A percentile compares a stretch with the other conserved stretches of the same genome.
These are phyloP conservation scores for Rhizopus stolonifer DNA, from an alignment of 371 early-diverging fungal genomes.

Conservation along the genomic window DNA sequence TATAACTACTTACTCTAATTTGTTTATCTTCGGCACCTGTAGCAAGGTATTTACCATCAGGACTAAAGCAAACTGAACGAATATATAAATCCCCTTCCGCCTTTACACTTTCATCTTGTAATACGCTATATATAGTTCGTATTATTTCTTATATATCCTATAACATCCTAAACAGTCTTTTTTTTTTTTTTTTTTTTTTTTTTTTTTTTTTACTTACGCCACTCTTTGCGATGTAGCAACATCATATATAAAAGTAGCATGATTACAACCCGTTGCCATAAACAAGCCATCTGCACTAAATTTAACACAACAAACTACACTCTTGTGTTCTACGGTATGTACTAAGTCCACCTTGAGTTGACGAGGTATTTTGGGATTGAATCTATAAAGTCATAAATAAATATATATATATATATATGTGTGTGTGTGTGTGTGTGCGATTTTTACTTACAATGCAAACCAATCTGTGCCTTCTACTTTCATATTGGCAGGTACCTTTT, in stretches of 20 bases:
- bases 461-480: slow-evolving; percentile 90
- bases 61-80: slow-evolving; percentile 95
- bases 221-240: slow-evolving; percentile 71
- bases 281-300: slow-evolving; percentile 91
- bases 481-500: slow-evolving; percentile 75
- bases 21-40: slow-evolving; percentile 97
- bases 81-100: slow-evolving; percentile 89
- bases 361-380: slow-evolving; percentile 72
- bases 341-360: slow-evolving; percentile 80
- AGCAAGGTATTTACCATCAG: slow-evolving; percentile 89
- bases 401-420: no score
- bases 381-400: no score
- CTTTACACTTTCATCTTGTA: slow-evolving; percentile 75
- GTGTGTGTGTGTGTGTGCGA: no score
- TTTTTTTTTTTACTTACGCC: no score
- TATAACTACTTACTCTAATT: slow-evolving; percentile 72
- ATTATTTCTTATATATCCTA: no score
- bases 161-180: no score
- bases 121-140: slow-evolving; percentile 53
- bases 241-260: slow-evolving; percentile 88
- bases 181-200: no score
- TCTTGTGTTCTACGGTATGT: slow-evolving; percentile 82
- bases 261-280: slow-evolving; percentile 95
- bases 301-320: slow-evolving; percentile 96
- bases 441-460: slow-evolving; percentile 83